Evolutionary conservation across 352 stramenopile genomes (phyloP).

Genomic region (Pilasporangium apinafurcum): DNA sequence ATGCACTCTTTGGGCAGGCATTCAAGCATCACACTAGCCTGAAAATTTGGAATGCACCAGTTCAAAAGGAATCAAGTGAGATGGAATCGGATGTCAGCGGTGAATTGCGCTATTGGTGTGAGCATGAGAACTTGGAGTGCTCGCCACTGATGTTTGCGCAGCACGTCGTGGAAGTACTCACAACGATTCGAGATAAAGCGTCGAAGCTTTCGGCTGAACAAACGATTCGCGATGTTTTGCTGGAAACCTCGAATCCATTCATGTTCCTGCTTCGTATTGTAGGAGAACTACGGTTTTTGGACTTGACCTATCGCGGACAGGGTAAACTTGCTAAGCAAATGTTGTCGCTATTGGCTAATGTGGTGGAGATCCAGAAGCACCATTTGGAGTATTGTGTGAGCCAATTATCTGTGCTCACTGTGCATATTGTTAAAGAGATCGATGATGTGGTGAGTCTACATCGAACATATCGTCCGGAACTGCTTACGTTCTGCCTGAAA

Average conservation of each 20-base stretch:
- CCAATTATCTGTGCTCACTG: slow-evolving; percentile 42
- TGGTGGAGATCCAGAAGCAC: slow-evolving; percentile 22
- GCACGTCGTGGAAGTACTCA: slow-evolving; percentile 61
- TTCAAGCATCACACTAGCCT: slow-evolving; percentile 35
- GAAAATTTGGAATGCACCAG: slow-evolving; percentile 15
- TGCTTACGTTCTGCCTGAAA: slow-evolving; percentile 52
- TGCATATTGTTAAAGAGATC: slow-evolving; percentile 70
- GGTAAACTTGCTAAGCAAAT: slow-evolving; percentile 74
- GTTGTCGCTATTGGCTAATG: slow-evolving; percentile 34
- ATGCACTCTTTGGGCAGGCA: slow-evolving; percentile 45
- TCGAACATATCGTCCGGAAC: slow-evolving; percentile 24
- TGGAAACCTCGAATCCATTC: slow-evolving; percentile 38
- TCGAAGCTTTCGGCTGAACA: slow-evolving; percentile 45
- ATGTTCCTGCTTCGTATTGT: slow-evolving; percentile 52
- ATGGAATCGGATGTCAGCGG: not conserved
- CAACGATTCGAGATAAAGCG: slow-evolving; percentile 61
- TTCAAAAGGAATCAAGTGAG: too few species aligned
- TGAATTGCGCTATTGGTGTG: slow-evolving; percentile 40
- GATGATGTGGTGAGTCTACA: slow-evolving; percentile 54
- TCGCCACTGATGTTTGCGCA: slow-evolving; percentile 67
- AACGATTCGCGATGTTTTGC: slow-evolving; percentile 36
- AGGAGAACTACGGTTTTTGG: slow-evolving; percentile 40
- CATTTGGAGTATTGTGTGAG: slow-evolving; percentile 54
- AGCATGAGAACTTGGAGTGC: slow-evolving; percentile 26
- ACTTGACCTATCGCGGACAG: slow-evolving; percentile 53